phyloP scores from a whole-genome alignment of 192 early-diverging fungal species.

The Podila epigama region DNA sequence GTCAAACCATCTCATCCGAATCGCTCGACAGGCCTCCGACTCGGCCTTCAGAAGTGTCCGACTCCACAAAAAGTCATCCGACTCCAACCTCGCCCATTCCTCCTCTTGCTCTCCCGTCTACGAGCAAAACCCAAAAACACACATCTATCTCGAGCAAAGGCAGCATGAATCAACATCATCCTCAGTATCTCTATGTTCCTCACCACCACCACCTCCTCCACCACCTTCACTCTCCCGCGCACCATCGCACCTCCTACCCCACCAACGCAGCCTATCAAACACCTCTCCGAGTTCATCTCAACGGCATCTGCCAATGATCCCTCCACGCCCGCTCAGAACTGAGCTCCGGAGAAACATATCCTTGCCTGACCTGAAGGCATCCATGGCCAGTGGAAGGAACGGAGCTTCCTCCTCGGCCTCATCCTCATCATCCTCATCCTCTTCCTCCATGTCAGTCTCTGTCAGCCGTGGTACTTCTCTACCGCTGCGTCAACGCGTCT shows the following conservation, averaged over 20 bases:
- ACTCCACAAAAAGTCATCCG: constrained; percentile 14
- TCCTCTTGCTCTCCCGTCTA: neutral
- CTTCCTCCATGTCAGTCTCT: too few relatives aligned
- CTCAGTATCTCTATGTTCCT: neutral
- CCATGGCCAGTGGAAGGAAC: neutral
- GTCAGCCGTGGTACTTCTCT: neutral
- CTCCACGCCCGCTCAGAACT: neutral
- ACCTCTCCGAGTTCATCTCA: neutral
- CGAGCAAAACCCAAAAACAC: constrained; percentile 38
- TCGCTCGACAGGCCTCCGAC: constrained; percentile 39
- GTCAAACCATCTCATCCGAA: constrained; percentile 16
- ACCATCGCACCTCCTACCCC: too few relatives aligned
- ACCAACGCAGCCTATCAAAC: neutral
- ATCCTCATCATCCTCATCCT: too few relatives aligned
- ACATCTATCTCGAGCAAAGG: constrained; percentile 28
- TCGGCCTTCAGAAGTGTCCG: constrained; percentile 24
- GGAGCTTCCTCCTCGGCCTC: too few relatives aligned
- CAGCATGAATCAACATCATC: neutral
- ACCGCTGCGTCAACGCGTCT: neutral
- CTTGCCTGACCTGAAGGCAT: neutral
- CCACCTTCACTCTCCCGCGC: too few relatives aligned
- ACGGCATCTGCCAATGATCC: neutral
- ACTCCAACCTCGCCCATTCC: constrained; percentile 7
- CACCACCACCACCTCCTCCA: neutral
- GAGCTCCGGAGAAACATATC: neutral